A percentile compares a stretch with the other conserved stretches of the same genome.
phyloP scores from a whole-genome alignment of 352 stramenopile genomes.

The Globisporangium cederbergense region DNA sequence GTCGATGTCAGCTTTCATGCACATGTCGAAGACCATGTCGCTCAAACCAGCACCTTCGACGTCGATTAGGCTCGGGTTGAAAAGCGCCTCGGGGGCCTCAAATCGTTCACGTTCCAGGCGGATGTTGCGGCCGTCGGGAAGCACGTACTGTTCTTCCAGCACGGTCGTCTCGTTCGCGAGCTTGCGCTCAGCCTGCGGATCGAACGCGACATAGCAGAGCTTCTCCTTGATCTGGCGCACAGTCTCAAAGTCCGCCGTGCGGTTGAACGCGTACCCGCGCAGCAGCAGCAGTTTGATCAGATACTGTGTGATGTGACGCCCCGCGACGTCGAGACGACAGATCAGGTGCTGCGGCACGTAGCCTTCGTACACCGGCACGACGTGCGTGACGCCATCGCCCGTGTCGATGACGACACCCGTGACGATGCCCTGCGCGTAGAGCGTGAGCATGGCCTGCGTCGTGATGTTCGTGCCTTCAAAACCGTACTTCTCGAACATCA shows the following conservation, averaged over 20 bases:
- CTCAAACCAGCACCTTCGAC: conserved; percentile 94
- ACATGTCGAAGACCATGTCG: conserved; percentile 98
- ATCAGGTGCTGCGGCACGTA: conserved; percentile 91
- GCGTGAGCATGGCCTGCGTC: conserved; percentile 91
- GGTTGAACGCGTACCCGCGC: conserved; percentile 90
- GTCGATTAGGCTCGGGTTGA: conserved; percentile 96
- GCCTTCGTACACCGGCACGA: conserved; percentile 89
- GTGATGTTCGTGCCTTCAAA: conserved; percentile 90
- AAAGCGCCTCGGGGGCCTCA: conserved; percentile 94
- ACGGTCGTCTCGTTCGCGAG: conserved; percentile 90
- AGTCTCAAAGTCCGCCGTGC: conserved; percentile 91
- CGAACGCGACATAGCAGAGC: conserved; percentile 91
- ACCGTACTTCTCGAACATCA: conserved; percentile 93
- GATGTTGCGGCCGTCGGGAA: conserved; percentile 97
- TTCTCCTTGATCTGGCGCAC: conserved; percentile 94
- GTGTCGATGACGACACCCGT: conserved; percentile 92
- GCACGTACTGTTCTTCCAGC: conserved; percentile 89
- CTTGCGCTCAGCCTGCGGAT: conserved; percentile 83
- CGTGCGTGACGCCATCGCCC: conserved; percentile 88
- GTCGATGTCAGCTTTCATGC: conserved; percentile 96
- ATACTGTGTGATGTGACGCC: conserved; percentile 89
- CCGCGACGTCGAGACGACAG: conserved; percentile 88
- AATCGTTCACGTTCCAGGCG: conserved; percentile 94
- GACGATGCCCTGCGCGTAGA: conserved; percentile 89
- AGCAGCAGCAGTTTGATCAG: conserved; percentile 89